Evolutionary conservation across 805 yeast genomes (phyloP).

Genomic region (Gaillardinia entomophila): DNA sequence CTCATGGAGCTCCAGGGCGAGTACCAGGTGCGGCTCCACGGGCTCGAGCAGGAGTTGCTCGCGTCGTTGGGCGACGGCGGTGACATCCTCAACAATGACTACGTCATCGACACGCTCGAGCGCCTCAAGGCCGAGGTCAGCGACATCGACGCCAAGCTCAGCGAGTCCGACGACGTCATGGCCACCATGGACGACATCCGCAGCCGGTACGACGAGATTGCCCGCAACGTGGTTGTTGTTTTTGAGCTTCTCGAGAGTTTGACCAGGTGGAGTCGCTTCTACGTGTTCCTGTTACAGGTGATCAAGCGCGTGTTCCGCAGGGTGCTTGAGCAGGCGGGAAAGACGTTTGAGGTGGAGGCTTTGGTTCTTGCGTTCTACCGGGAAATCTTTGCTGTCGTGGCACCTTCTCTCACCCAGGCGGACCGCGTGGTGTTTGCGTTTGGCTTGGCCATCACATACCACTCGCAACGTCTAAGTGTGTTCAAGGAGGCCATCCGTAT

Average conservation of each 20-base stretch:
- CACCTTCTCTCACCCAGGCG: slow-evolving; percentile 39
- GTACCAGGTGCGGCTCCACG: slow-evolving; percentile 47
- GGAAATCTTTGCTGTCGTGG: slow-evolving; percentile 40
- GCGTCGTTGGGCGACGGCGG: slow-evolving; percentile 54
- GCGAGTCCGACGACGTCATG: slow-evolving; percentile 52
- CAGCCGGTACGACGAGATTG: slow-evolving; percentile 46
- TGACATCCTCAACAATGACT: slow-evolving; percentile 63
- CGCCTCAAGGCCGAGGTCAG: slow-evolving; percentile 56
- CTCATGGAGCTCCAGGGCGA: slow-evolving; percentile 53
- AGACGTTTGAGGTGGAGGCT: slow-evolving; percentile 7
- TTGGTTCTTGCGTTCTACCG: slow-evolving; percentile 36
- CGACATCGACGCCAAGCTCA: slow-evolving; percentile 47
- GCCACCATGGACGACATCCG: slow-evolving; percentile 45
- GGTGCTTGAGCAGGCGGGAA: slow-evolving; percentile 12
- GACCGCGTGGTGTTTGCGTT: slow-evolving; percentile 45
- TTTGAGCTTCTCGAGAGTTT: slow-evolving; percentile 40
- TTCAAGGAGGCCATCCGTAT: slow-evolving; percentile 9
- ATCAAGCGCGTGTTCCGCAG: slow-evolving; percentile 14
- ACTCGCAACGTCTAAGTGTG: slow-evolving; percentile 17
- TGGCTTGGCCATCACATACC: slow-evolving; percentile 23
- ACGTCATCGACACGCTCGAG: slow-evolving; percentile 55
- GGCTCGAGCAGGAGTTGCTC: slow-evolving; percentile 56
- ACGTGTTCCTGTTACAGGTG: slow-evolving; percentile 48
- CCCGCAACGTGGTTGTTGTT: slow-evolving; percentile 47
- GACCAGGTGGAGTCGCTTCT: slow-evolving; percentile 42